Evolutionary conservation across 805 yeast genomes (phyloP).

Genomic region (Saturnispora serradocipensis): DNA sequence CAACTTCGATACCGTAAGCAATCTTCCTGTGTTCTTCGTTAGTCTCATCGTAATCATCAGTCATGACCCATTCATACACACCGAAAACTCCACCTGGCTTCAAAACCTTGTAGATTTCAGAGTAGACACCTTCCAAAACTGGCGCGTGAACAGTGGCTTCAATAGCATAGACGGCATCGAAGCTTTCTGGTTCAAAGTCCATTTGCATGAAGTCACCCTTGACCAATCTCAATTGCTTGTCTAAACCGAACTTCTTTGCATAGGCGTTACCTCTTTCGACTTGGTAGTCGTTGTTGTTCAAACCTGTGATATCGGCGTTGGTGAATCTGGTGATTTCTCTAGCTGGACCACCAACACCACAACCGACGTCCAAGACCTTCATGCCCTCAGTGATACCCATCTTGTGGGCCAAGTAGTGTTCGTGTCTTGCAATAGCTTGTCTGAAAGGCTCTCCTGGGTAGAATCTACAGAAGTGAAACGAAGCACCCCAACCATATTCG

Average conservation of each 20-base stretch:
- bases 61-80: slow-evolving; percentile 99
- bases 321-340: slow-evolving; percentile 92
- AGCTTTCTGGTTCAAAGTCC: slow-evolving; percentile 85
- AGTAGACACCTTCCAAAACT: slow-evolving; percentile 86
- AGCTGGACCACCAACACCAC: slow-evolving; percentile 99
- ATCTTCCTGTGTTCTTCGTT: slow-evolving; percentile 87
- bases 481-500: slow-evolving; percentile 99
- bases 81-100: slow-evolving; percentile 98
- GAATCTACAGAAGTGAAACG: slow-evolving; percentile 94
- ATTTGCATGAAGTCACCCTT: slow-evolving; percentile 99
- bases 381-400: slow-evolving; percentile 71
- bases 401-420: slow-evolving; percentile 84
- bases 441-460: slow-evolving; percentile 87
- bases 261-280: slow-evolving; percentile 83
- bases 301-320: slow-evolving; percentile 75
- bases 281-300: slow-evolving; percentile 96
- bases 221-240: slow-evolving; percentile 70
- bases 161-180: slow-evolving; percentile 96
- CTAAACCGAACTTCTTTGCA: slow-evolving; percentile 56
- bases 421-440: slow-evolving; percentile 96
- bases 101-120: slow-evolving; percentile 87
- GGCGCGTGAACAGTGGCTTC: slow-evolving; percentile 99
- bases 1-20: slow-evolving; percentile 94
- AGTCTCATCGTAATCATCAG: slow-evolving; percentile 79
- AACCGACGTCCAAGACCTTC: slow-evolving; percentile 94